These are phyloP conservation scores for Phialocephala subalpina DNA, from an alignment of 2,329 filamentous ascomycete species.

Conservation along the genomic window DNA sequence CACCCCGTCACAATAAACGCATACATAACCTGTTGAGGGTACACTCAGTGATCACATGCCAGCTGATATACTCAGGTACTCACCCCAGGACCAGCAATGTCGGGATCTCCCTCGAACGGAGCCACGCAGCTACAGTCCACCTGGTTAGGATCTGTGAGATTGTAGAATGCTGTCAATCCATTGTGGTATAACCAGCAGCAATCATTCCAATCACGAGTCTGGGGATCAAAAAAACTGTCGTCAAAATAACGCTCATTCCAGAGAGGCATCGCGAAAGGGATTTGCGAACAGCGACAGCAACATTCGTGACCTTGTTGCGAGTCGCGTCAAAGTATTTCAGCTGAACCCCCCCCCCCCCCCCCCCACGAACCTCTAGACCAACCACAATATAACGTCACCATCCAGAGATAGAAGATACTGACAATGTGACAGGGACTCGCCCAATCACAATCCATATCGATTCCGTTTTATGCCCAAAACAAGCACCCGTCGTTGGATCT, in stretches of 20 bases:
- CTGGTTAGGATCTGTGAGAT: not conserved
- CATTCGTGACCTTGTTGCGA: too few relatives aligned
- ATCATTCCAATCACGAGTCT: not conserved
- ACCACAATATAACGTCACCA: too few relatives aligned
- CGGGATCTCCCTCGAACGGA: constrained; percentile 23
- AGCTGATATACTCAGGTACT: not conserved
- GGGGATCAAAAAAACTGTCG: too few relatives aligned
- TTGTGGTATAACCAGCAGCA: not conserved
- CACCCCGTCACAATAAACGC: constrained; percentile 25
- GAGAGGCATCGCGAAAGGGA: not conserved
- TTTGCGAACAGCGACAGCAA: not conserved
- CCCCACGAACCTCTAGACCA: too few relatives aligned
- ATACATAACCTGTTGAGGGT: constrained; percentile 21
- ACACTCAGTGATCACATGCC: not conserved
- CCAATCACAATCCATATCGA: too few relatives aligned
- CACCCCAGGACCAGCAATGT: constrained; percentile 28
- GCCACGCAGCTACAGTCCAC: not conserved
- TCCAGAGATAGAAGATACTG: too few relatives aligned
- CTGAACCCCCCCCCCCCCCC: too few relatives aligned
- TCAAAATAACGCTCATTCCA: not conserved
- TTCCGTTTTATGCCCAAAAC: too few relatives aligned
- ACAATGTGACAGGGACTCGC: too few relatives aligned
- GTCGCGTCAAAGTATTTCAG: too few relatives aligned
- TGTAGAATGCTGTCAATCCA: not conserved
- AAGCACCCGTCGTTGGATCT: too few relatives aligned